Evolutionary conservation across 495 filamentous ascomycete genomes (phyloP).

Genomic region (Penicillium egyptiacum): DNA sequence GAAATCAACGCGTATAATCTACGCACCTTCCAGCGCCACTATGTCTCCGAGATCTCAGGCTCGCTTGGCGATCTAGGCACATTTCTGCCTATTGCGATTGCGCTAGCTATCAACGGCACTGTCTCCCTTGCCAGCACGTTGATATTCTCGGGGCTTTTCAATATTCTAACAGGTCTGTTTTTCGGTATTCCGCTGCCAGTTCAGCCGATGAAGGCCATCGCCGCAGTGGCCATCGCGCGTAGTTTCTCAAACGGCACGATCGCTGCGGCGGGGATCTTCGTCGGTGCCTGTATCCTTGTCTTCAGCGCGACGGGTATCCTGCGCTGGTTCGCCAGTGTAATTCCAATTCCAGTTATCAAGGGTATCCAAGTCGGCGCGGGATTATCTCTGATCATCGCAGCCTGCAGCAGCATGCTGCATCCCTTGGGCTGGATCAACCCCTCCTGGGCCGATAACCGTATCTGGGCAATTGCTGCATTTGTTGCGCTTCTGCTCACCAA

Average conservation of each 20-base stretch:
- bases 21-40: constrained; percentile 50
- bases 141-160: constrained; percentile 82
- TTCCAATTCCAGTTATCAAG: constrained; percentile 84
- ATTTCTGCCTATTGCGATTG: constrained; percentile 83
- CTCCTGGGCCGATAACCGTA: constrained; percentile 66
- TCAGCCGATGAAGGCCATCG: constrained; percentile 91
- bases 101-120: constrained; percentile 68
- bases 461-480: constrained; percentile 72
- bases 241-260: constrained; percentile 64
- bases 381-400: constrained; percentile 72
- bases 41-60: constrained; percentile 82
- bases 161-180: constrained; percentile 73
- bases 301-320: constrained; percentile 76
- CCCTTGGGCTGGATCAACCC: constrained; percentile 59
- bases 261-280: constrained; percentile 76
- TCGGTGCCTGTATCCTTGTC: constrained; percentile 66
- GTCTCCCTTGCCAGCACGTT: constrained; percentile 82
- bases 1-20: constrained; percentile 38
- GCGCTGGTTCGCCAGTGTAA: constrained; percentile 62
- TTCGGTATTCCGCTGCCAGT: constrained; percentile 89
- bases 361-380: constrained; percentile 94
- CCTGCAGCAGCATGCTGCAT: constrained; percentile 61
- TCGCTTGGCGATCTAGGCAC: constrained; percentile 90
- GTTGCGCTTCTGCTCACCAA: constrained; percentile 64
- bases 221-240: constrained; percentile 75